phyloP scores from a whole-genome alignment of 345 rosid genomes.

The Acer negundo region DNA sequence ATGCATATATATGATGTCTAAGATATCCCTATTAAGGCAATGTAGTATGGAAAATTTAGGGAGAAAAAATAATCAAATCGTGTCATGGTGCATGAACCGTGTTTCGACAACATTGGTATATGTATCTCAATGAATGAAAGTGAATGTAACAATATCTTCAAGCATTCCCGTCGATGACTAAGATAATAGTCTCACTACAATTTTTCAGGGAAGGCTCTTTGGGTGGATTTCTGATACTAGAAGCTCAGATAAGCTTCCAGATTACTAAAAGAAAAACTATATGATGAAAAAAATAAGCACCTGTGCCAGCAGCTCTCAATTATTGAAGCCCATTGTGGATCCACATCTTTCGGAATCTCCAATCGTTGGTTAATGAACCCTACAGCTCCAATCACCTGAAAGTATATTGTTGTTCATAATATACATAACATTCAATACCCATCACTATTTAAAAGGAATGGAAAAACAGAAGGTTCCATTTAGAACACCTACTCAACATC shows the following conservation, averaged over 20 bases:
- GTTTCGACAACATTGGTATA: neutral
- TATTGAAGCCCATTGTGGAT: constrained; percentile 79
- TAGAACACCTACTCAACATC: neutral
- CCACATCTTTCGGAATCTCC: constrained; percentile 78
- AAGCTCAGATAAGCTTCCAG: constrained; percentile 6
- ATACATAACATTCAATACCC: neutral
- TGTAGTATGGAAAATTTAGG: neutral
- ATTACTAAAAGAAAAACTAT: constrained; percentile 4
- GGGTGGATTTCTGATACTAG: neutral
- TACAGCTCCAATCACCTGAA: constrained; percentile 95
- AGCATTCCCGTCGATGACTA: neutral
- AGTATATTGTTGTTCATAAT: constrained; percentile 23
- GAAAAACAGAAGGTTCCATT: too few species aligned
- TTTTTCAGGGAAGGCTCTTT: neutral
- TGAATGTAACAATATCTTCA: constrained; percentile 3
- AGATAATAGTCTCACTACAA: neutral
- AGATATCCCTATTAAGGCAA: neutral
- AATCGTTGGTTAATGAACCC: constrained; percentile 96
- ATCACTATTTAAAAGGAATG: neutral
- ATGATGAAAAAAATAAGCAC: constrained; percentile 38
- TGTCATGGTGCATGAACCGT: neutral
- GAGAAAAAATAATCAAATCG: too few species aligned
- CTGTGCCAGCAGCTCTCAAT: constrained; percentile 96
- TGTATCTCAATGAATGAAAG: neutral
- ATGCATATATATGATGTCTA: neutral